Evolutionary conservation across 192 early-diverging fungal species (phyloP).

Genomic region (Coemansia sp.): DNA sequence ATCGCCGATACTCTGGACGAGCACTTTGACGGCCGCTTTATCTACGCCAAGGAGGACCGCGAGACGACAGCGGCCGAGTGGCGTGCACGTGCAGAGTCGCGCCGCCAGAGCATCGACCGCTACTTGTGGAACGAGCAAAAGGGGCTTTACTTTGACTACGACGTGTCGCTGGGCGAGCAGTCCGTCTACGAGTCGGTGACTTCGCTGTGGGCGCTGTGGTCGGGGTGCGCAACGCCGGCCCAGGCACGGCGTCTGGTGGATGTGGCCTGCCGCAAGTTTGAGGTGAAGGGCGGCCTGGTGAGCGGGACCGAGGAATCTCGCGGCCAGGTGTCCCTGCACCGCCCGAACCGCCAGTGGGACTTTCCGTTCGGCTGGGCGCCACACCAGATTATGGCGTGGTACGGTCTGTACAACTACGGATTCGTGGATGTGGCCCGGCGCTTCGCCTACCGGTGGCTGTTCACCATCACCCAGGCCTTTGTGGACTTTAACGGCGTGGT

Average conservation of each 20-base stretch:
- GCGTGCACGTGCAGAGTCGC: slow-evolving; percentile 57
- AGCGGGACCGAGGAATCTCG: slow-evolving; percentile 88
- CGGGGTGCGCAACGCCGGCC: slow-evolving; percentile 63
- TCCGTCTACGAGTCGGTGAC: slow-evolving; percentile 85
- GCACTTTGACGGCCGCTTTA: slow-evolving; percentile 55
- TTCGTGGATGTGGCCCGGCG: slow-evolving; percentile 64
- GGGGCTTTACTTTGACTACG: slow-evolving; percentile 86
- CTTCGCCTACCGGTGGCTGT: slow-evolving; percentile 93
- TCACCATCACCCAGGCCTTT: slow-evolving; percentile 89
- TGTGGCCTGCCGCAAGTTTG: slow-evolving; percentile 68
- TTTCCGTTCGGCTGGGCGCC: slow-evolving; percentile 96
- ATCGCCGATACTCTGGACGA: slow-evolving; percentile 65
- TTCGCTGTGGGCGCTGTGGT: slow-evolving; percentile 89
- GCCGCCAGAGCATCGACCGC: slow-evolving; percentile 62
- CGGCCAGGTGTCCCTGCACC: slow-evolving; percentile 67
- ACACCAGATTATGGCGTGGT: slow-evolving; percentile 97
- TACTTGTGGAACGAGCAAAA: slow-evolving; percentile 81
- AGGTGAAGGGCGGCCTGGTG: slow-evolving; percentile 87
- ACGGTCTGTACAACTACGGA: slow-evolving; percentile 80
- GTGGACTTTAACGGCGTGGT: slow-evolving; percentile 96
- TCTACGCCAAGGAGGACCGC: slow-evolving; percentile 17
- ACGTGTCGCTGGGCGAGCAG: slow-evolving; percentile 61
- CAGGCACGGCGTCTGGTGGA: slow-evolving; percentile 76
- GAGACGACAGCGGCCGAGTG: slow-evolving; percentile 54
- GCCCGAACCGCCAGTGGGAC: slow-evolving; percentile 96